These are phyloP conservation scores for Xanthoconium separans DNA, from an alignment of 1,284 basidiomycete genomes.

Conservation along the genomic window DNA sequence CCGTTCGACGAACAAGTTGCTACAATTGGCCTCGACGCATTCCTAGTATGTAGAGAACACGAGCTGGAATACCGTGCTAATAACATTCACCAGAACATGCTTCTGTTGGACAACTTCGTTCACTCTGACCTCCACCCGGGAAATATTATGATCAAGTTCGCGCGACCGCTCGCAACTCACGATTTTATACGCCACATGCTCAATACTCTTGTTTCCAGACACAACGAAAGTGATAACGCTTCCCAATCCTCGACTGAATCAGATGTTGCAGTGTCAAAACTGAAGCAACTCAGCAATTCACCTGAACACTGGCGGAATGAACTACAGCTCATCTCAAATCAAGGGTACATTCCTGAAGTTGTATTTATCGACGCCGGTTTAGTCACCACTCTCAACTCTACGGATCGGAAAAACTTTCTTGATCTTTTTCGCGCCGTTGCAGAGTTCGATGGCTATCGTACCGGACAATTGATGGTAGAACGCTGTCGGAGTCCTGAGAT, in stretches of 20 bases:
- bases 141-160: conserved; percentile 98
- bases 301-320: conserved; percentile 72
- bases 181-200: conserved; percentile 60
- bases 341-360: conserved; percentile 91
- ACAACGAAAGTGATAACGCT: conserved; percentile 35
- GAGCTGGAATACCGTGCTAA: conserved; percentile 9
- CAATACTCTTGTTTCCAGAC: conserved; percentile 36
- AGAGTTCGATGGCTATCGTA: conserved; percentile 94
- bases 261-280: conserved; percentile 66
- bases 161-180: conserved; percentile 69
- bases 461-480: conserved; percentile 95
- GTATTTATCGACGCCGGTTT: conserved; percentile 97
- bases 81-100: conserved; percentile 76
- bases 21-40: conserved; percentile 92
- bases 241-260: conserved; percentile 45
- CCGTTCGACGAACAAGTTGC: conserved; percentile 90
- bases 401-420: conserved; percentile 89
- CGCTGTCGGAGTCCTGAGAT: conserved; percentile 92
- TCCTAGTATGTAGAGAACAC: conserved; percentile 62
- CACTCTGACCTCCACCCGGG: conserved; percentile 95
- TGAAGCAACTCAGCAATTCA: conserved; percentile 57
- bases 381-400: conserved; percentile 81
- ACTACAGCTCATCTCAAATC: conserved; percentile 59
- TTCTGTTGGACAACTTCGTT: conserved; percentile 97
- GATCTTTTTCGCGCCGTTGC: conserved; percentile 96